Evolutionary conservation across 192 early-diverging fungal species (phyloP).

Genomic region (Coemansia sp.): DNA sequence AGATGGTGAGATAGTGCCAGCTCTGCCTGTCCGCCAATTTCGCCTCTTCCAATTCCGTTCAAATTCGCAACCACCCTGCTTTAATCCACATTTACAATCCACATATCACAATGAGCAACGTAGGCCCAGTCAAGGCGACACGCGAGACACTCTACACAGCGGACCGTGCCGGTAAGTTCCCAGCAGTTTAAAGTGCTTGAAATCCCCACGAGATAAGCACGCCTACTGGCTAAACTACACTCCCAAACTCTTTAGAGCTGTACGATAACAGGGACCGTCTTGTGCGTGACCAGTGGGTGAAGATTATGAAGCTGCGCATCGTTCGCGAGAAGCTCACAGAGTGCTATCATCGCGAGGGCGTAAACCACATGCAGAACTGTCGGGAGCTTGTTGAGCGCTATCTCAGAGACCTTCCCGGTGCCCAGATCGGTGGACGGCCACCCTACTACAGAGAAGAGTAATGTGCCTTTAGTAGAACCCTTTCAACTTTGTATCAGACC

Average conservation of each 20-base stretch:
- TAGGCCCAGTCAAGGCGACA: slow-evolving; percentile 43
- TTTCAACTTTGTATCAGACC: not conserved
- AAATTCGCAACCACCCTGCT: not conserved
- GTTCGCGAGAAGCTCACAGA: slow-evolving; percentile 82
- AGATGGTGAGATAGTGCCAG: not conserved
- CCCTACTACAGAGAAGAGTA: slow-evolving; percentile 23
- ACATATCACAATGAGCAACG: slow-evolving; percentile 14
- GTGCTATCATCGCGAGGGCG: slow-evolving; percentile 90
- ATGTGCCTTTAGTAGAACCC: not conserved
- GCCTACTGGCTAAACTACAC: not conserved
- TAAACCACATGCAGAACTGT: slow-evolving; percentile 94
- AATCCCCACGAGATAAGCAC: not conserved
- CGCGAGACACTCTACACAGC: slow-evolving; percentile 54
- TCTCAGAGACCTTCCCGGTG: slow-evolving; percentile 57
- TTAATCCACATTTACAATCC: not conserved
- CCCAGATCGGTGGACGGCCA: slow-evolving; percentile 44
- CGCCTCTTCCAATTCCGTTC: not conserved
- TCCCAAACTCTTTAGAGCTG: slow-evolving; percentile 29
- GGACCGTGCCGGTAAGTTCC: slow-evolving; percentile 48
- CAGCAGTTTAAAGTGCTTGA: not conserved
- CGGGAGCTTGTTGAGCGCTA: slow-evolving; percentile 79
- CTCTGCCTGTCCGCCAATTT: not conserved
- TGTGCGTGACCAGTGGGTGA: slow-evolving; percentile 89
- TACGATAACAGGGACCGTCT: slow-evolving; percentile 66
- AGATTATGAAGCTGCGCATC: slow-evolving; percentile 81